These are phyloP conservation scores for Phytophthora nicotianae DNA, from an alignment of 352 stramenopile genomes.

Conservation along the genomic window DNA sequence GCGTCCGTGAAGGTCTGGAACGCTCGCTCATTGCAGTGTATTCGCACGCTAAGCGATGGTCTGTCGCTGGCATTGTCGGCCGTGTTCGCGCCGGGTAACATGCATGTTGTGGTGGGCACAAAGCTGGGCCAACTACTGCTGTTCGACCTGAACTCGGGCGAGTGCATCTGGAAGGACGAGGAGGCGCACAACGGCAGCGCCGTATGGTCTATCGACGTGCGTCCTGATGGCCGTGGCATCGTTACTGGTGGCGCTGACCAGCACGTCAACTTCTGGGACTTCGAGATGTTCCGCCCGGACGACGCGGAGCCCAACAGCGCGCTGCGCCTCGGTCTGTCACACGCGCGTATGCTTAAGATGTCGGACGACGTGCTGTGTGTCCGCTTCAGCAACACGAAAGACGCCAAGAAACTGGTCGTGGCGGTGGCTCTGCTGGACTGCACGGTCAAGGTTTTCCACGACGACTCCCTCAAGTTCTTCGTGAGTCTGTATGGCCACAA, in stretches of 20 bases:
- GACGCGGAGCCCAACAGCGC: conserved; percentile 41
- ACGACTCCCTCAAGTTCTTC: conserved; percentile 99
- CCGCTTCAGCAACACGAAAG: conserved; percentile 94
- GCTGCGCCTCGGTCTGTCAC: conserved; percentile 93
- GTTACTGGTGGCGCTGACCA: conserved; percentile 97
- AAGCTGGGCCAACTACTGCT: conserved; percentile 95
- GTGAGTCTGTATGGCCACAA: conserved; percentile 99
- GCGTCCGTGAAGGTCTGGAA: conserved; percentile 94
- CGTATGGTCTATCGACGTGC: conserved; percentile 97
- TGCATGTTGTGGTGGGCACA: conserved; percentile 96
- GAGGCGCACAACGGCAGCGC: conserved; percentile 92
- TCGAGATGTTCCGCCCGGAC: conserved; percentile 89
- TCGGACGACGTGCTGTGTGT: conserved; percentile 98
- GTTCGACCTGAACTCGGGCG: conserved; percentile 95
- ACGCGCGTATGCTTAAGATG: conserved; percentile 98
- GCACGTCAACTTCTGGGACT: conserved; percentile 99
- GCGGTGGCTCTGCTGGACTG: conserved; percentile 94
- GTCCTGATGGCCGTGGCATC: conserved; percentile 91
- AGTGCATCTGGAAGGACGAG: conserved; percentile 91
- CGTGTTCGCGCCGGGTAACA: conserved; percentile 96
- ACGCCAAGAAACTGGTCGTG: conserved; percentile 88
- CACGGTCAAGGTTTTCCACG: conserved; percentile 99
- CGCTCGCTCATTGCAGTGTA: conserved; percentile 88
- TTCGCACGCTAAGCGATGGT: conserved; percentile 86
- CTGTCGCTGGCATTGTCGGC: conserved; percentile 92